Percentiles rank a stretch among this genome's conserved stretches.
Conservation (phyloP, 2,329 filamentous ascomycete genomes). For the Diplocarpon mali region DNA sequence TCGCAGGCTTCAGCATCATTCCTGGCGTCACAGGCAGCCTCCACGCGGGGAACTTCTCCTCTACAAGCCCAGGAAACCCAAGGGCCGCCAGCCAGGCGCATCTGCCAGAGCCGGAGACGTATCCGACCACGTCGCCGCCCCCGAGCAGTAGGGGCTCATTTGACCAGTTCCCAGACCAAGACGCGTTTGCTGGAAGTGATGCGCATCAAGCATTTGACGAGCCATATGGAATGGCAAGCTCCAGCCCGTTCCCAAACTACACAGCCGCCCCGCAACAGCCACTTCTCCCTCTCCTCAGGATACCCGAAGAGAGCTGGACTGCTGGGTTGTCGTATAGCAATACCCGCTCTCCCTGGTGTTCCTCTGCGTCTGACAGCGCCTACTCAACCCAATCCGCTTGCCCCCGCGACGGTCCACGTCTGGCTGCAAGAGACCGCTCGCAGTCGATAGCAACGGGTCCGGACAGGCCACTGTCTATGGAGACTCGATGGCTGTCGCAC, state of each 20-base stretch:
- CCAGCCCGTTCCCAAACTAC: conserved; percentile 13
- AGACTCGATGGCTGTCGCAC: conserved; percentile 19
- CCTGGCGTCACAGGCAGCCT: conserved; percentile 17
- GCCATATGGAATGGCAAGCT: conserved; percentile 8
- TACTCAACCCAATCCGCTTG: conserved; percentile 25
- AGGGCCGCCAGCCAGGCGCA: conserved; percentile 16
- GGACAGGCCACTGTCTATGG: conserved; percentile 18
- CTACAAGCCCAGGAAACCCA: conserved; percentile 11
- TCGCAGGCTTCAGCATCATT: conserved; percentile 11
- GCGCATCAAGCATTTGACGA: conserved; percentile 13
- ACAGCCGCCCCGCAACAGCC: conserved; percentile 17
- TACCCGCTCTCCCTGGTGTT: conserved; percentile 26
- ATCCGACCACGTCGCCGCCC: conserved; percentile 15
- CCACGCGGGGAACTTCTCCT: conserved; percentile 18
- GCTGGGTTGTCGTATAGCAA: conserved; percentile 22
- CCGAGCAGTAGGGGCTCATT: conserved; percentile 9
- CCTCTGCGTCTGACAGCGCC: conserved; percentile 25
- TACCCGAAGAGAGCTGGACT: conserved; percentile 23
- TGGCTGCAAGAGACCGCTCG: conserved; percentile 18
- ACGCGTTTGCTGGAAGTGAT: conserved; percentile 6
- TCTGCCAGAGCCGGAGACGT: conserved; percentile 14
- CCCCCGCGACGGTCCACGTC: conserved; percentile 16
- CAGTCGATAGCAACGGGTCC: conserved; percentile 17
- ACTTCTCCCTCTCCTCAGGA: conserved; percentile 21
- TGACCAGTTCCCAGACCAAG: conserved; percentile 10